phyloP scores from a whole-genome alignment of 2,329 filamentous ascomycete species.

The Magnaporthales sp. region DNA sequence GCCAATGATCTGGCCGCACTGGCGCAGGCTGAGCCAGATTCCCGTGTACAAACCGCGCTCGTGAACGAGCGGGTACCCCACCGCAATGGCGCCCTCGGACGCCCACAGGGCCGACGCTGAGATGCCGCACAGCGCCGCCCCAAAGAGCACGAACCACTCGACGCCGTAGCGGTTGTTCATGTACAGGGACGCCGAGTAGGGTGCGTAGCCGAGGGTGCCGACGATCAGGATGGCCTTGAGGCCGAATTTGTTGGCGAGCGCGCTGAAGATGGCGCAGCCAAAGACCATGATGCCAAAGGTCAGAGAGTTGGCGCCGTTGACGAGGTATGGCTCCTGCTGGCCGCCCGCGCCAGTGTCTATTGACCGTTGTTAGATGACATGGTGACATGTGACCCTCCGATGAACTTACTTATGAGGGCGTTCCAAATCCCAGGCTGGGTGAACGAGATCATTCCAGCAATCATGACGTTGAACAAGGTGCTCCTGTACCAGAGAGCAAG shows the following conservation, averaged over 20 bases:
- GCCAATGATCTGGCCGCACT: conserved; percentile 35
- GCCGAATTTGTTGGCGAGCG: conserved; percentile 55
- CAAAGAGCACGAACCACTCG: conserved; percentile 55
- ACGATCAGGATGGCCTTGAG: conserved; percentile 49
- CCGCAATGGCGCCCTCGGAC: conserved; percentile 56
- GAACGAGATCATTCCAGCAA: no score
- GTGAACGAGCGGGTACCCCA: conserved; percentile 54
- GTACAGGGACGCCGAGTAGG: conserved; percentile 56
- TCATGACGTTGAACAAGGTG: no score
- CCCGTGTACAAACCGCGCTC: conserved; percentile 52
- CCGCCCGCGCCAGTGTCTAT: conserved; percentile 51
- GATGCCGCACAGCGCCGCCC: conserved; percentile 52
- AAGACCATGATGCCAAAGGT: conserved; percentile 8
- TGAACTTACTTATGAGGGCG: no score
- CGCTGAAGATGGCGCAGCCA: conserved; percentile 13
- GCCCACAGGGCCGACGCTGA: conserved; percentile 61
- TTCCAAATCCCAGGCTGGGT: no score
- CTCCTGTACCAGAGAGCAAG: no score
- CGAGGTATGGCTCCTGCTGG: conserved; percentile 31
- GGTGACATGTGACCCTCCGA: no score
- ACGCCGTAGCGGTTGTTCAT: conserved; percentile 54
- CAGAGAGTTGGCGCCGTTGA: conserved; percentile 5
- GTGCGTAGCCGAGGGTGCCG: conserved; percentile 49
- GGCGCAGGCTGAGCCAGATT: conserved; percentile 33
- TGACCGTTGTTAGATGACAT: no score